A percentile compares a stretch with the other conserved stretches of the same genome.
These are phyloP conservation scores for Carex littledalei DNA, from an alignment of 176 grass and related monocot species.

Conservation along the genomic window DNA sequence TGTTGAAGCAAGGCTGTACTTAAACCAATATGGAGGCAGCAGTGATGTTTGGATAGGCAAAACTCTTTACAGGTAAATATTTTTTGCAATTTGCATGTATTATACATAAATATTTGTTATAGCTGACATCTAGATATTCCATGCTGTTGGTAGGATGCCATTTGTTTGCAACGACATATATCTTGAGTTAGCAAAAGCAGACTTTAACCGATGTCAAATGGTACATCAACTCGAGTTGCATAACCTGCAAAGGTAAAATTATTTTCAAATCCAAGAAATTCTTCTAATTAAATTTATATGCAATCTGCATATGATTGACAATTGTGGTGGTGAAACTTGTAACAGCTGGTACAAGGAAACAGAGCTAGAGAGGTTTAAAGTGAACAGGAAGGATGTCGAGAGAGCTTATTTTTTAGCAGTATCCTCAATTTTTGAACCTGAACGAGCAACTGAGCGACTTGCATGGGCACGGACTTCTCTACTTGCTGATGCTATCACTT, in stretches of 20 bases:
- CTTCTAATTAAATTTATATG: background rate
- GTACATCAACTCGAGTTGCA: conserved; percentile 65
- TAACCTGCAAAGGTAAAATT: conserved; percentile 44
- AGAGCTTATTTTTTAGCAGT: conserved; percentile 55
- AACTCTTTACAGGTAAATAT: conserved; percentile 67
- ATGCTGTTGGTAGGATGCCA: conserved; percentile 52
- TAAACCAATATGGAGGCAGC: conserved; percentile 74
- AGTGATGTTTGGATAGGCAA: conserved; percentile 89
- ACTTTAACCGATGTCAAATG: conserved; percentile 72
- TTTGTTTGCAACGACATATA: conserved; percentile 63
- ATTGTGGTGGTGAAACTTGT: background rate
- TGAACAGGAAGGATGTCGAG: conserved; percentile 33
- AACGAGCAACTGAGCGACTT: conserved; percentile 35
- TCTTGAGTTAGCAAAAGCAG: conserved; percentile 52
- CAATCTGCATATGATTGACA: background rate
- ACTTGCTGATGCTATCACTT: conserved; percentile 31
- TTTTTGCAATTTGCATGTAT: background rate
- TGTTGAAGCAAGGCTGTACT: conserved; percentile 63
- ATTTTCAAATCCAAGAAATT: background rate
- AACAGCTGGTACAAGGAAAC: conserved; percentile 60
- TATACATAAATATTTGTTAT: background rate
- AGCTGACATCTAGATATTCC: background rate
- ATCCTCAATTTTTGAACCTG: conserved; percentile 59
- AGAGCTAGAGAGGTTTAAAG: conserved; percentile 26
- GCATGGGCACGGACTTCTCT: conserved; percentile 54